These are phyloP conservation scores for Phytophthora lateralis DNA, from an alignment of 352 stramenopile species.

Conservation along the genomic window DNA sequence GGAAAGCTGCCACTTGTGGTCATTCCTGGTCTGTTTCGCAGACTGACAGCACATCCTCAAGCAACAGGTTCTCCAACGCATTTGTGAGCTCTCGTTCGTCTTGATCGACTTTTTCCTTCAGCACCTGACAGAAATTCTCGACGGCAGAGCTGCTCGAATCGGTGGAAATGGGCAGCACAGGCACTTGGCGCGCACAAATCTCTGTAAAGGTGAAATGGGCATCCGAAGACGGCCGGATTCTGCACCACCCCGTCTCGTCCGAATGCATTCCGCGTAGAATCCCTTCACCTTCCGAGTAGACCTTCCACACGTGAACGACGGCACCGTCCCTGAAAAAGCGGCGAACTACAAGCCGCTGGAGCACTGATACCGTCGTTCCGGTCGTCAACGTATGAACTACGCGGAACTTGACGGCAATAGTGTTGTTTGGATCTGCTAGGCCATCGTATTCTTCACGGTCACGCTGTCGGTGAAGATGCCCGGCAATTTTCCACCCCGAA, in stretches of 20 bases:
- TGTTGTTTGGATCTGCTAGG: constrained; percentile 24
- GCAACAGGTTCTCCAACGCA: not conserved
- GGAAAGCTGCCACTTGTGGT: too few relatives aligned
- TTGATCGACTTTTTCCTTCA: constrained; percentile 6
- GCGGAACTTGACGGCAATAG: constrained; percentile 35
- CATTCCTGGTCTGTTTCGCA: too few relatives aligned
- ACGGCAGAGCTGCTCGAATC: not conserved
- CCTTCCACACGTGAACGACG: constrained; percentile 57
- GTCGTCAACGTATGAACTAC: constrained; percentile 13
- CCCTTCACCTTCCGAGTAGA: constrained; percentile 38
- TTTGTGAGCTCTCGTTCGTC: not conserved
- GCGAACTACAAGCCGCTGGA: constrained; percentile 15
- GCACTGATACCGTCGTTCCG: constrained; percentile 17
- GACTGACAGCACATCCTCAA: constrained; percentile 2
- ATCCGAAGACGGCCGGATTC: not conserved
- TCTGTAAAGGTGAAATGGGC: not conserved
- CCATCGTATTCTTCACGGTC: constrained; percentile 15
- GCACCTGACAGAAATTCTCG: not conserved
- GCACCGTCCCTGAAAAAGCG: constrained; percentile 43
- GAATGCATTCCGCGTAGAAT: constrained; percentile 41
- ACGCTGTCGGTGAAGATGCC: constrained; percentile 14
- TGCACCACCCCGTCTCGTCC: constrained; percentile 57
- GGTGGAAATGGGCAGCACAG: not conserved
- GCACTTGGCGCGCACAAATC: constrained; percentile 7
- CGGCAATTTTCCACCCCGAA: constrained; percentile 21